Conservation (phyloP, 139 green algal species). For the Desmodesmus armatus region DNA sequence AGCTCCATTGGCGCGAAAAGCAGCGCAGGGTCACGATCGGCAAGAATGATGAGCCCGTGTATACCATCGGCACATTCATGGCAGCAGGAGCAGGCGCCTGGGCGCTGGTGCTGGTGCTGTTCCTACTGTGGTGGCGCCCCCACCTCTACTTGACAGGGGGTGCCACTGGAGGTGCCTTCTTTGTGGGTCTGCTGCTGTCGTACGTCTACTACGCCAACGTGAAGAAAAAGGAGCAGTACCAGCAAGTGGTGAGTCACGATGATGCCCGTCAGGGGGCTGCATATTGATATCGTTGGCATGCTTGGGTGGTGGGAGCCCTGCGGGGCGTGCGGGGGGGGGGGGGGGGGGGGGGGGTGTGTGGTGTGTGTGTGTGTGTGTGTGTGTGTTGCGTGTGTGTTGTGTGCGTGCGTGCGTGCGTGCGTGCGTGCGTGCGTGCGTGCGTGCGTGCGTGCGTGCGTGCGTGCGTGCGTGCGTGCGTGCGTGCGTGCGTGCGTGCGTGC, state of each 20-base stretch:
- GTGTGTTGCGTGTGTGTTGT: no score
- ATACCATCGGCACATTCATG: constrained; percentile 32
- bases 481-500: no score
- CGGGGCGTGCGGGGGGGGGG: no score
- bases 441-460: no score
- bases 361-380: no score
- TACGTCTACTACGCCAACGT: constrained; percentile 62
- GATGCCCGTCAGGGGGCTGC: no score
- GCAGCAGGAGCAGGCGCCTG: not conserved
- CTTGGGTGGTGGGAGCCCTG: no score
- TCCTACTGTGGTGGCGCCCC: constrained; percentile 45
- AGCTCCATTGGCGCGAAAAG: constrained; percentile 20
- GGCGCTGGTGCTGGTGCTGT: constrained; percentile 18
- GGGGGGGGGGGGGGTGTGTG: no score
- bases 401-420: no score
- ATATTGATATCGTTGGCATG: no score
- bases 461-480: no score
- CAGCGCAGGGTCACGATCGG: constrained; percentile 7
- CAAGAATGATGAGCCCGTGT: not conserved
- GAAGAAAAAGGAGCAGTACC: constrained; percentile 53
- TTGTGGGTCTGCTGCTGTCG: constrained; percentile 45
- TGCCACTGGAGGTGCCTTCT: constrained; percentile 34
- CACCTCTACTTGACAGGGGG: constrained; percentile 35
- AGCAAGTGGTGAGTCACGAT: constrained; percentile 57
- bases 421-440: no score